Conservation (phyloP, 306 rosid species). For the Inga oerstediana region DNA sequence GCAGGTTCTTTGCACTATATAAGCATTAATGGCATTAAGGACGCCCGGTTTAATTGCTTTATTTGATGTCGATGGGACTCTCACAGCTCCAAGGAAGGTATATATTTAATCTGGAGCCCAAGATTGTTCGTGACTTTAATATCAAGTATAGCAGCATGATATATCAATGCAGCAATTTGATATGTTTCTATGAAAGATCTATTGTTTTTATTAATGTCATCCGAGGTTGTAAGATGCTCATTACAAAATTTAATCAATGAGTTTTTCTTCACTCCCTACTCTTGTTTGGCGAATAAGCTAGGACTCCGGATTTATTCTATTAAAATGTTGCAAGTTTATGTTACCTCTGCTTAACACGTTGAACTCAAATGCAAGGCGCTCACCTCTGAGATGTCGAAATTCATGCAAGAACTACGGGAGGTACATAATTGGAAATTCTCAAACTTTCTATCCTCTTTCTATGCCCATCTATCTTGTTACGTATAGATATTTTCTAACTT, state of each 20-base stretch:
- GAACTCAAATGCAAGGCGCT: constrained; percentile 46
- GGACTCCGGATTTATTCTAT: not conserved
- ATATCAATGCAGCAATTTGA: constrained; percentile 15
- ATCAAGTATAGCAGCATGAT: constrained; percentile 11
- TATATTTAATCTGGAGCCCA: constrained; percentile 8
- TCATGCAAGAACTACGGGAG: constrained; percentile 71
- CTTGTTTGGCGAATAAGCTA: not conserved
- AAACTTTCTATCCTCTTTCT: not conserved
- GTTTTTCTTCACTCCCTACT: not conserved
- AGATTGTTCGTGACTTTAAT: not conserved
- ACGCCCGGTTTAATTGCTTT: constrained; percentile 83
- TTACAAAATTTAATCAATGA: not conserved
- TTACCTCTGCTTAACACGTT: not conserved
- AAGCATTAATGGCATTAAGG: constrained; percentile 53
- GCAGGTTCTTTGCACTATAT: not conserved
- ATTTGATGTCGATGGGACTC: constrained; percentile 97
- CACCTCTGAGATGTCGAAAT: constrained; percentile 61
- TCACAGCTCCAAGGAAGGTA: constrained; percentile 95
- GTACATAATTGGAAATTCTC: constrained; percentile 35
- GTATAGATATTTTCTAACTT: not conserved
- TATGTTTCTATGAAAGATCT: not conserved
- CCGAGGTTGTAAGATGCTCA: not conserved
- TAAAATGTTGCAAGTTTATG: no score
- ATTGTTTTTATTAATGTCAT: not conserved
- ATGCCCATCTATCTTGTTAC: not conserved